Conservation (phyloP, 495 filamentous ascomycete genomes). For the Evernia prunastri region DNA sequence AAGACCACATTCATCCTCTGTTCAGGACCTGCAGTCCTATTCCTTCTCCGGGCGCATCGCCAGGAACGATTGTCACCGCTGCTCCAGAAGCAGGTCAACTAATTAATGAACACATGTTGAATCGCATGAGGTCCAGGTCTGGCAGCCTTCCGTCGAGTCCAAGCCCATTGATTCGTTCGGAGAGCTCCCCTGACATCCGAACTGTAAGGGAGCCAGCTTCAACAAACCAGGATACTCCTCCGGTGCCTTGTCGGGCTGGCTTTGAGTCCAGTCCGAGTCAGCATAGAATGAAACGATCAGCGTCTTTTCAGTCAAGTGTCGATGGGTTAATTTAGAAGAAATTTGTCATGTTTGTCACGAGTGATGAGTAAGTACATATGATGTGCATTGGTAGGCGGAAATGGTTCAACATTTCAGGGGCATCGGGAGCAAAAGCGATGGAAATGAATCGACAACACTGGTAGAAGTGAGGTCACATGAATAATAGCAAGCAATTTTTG, state of each 20-base stretch:
- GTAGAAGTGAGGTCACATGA: background rate
- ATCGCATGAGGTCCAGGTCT: constrained; percentile 63
- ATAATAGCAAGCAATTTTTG: background rate
- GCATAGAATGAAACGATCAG: constrained; percentile 17
- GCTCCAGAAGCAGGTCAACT: constrained; percentile 63
- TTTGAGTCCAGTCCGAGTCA: constrained; percentile 1
- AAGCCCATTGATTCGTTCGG: constrained; percentile 45
- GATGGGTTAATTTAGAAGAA: background rate
- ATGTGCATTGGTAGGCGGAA: background rate
- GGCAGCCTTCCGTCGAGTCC: constrained; percentile 53
- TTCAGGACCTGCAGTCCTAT: constrained; percentile 70
- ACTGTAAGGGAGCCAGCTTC: background rate
- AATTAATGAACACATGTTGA: constrained; percentile 54
- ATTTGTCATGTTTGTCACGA: constrained; percentile 6
- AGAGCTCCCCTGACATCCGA: constrained; percentile 32
- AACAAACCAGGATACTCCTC: constrained; percentile 5
- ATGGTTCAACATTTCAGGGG: background rate
- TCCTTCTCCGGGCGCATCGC: constrained; percentile 59
- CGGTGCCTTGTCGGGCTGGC: background rate
- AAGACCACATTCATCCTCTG: constrained; percentile 78
- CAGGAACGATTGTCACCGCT: constrained; percentile 64
- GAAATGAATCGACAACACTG: background rate
- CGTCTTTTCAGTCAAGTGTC: constrained; percentile 16
- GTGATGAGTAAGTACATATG: background rate
- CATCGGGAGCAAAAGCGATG: background rate